Evolutionary conservation across 2,329 filamentous ascomycete species (phyloP), one percentile per base, ranked within the genome.

Genomic region (Aureobasidium namibiae): DNA sequence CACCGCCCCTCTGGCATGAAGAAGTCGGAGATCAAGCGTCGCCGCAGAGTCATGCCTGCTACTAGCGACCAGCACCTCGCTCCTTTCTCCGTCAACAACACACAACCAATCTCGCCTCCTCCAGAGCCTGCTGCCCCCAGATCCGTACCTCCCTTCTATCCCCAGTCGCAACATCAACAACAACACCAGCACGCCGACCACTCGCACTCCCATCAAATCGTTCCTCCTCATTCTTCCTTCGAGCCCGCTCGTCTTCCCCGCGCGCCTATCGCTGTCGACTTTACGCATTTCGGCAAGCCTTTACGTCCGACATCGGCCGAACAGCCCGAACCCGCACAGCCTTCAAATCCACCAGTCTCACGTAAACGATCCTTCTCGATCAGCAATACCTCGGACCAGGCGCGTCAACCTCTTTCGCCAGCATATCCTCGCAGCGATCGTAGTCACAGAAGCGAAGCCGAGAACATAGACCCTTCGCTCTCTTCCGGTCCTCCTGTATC

Each of bases 1-100:
- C 92, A 96, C 73, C 83, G 94, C 42, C 94, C 94, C 0, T 90
- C 94, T 5, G 90, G 90, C n/a, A 97, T 99, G 94, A 99, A 97
- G 74, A 97, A 96, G 73, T 88, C 90, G 3, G 89, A 95, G 26
- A 99, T 99, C 72, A 97, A 99, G 74, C 84, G 94, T 63, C 82
- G 94, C 62, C 97, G 97, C 79, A 86, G 94, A 61, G 91, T 97
- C 6, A 92, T 97, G 44, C 92, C 92, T 18, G 90, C 89, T 18
- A 77, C 83, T 26, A 73, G 76, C 59, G 78, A 78, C 60, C 73
- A 75, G 56, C 77, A 77, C 48, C 73, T 73, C 13, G 59, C 53
- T 58, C 58, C 73, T 68, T 49, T 62, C 23, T 52, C 50, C 23
- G 31, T 72, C 66, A 16, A 68, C 26, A 39, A 73, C 11, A 73